Percentiles rank a stretch among this genome's conserved stretches.
These are phyloP conservation scores for Sedum album DNA, from an alignment of 164 flowering plant species.

Conservation along the genomic window DNA sequence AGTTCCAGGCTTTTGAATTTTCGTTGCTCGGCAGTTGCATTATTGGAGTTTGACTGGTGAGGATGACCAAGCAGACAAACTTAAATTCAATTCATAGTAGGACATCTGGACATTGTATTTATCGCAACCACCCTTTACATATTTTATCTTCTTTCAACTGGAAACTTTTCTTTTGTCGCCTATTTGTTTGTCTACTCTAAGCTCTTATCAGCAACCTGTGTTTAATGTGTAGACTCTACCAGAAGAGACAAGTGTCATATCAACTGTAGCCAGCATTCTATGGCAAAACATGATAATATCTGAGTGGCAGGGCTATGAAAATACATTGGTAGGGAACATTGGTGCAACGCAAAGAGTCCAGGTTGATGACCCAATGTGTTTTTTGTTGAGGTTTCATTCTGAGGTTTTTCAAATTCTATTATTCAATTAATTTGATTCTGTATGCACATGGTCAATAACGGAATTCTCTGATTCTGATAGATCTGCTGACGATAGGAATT, in stretches of 20 bases:
- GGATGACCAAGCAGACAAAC: not conserved
- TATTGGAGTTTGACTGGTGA: not conserved
- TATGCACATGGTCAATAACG: not conserved
- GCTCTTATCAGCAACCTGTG: constrained; percentile 3
- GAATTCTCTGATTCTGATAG: not conserved
- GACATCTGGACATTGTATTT: not conserved
- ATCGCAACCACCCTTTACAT: not conserved
- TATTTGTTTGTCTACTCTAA: not conserved
- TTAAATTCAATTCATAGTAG: not conserved
- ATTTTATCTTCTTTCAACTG: not conserved
- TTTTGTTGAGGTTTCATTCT: not conserved
- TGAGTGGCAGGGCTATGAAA: not conserved
- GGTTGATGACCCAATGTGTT: not conserved
- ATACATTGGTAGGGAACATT: not conserved
- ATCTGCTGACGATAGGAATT: not conserved
- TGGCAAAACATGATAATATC: not conserved
- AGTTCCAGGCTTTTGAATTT: not conserved
- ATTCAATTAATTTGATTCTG: not conserved
- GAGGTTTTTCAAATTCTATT: not conserved
- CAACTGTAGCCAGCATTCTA: not conserved
- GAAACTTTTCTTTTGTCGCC: not conserved
- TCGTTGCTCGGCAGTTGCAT: not conserved
- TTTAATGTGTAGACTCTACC: not conserved
- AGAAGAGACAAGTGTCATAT: not conserved
- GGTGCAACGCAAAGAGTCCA: not conserved